Evolutionary conservation across 805 yeast species (phyloP), one percentile per base, ranked within the genome.

Genomic region (Metschnikowia lunata): DNA sequence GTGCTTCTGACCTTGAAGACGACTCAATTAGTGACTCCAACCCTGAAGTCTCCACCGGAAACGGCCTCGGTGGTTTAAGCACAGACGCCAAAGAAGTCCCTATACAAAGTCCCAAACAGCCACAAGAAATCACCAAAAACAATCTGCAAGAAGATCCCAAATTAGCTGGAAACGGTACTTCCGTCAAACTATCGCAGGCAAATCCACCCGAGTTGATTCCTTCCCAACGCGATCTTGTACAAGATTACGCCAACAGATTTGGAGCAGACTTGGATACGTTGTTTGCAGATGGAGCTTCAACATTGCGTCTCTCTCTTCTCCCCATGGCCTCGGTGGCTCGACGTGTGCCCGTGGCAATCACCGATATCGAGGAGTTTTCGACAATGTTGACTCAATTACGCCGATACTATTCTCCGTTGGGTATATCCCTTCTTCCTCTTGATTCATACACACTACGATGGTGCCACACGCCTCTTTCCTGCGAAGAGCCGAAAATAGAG

Each of bases 381-480:
- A 60, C 66, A 29, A 66, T 72, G 73, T 36, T 71, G 38, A 58
- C 55, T 4, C 76, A 72, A 37, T 43, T 52, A 4, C 40, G 34
- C 2, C 34, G 30, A 13, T 47, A 30, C 30, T 51, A 45, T 36
- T 36, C 30, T 15, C 30, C 44, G 9, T 43, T 43, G 29, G 47
- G 42, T 23, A 36, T 49, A 5, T 30, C 42, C 3, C 51, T 47
- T 27, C 35, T 33, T 10, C 36, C 33, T 2, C 34, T 40, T 33
- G 47, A 47, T n/a, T 14, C 29, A 9, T 34, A 34, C 27, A 29
- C 29, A 7, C 38, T 40, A 1, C 13, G 18, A 4, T 29, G 29
- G 6, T 34, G 34, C 12, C 27, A 18, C 12, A 28, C 40, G 10
- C 23, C 35, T n/a, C 10, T 33, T 13, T 11, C 29, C 18, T 9